These are phyloP conservation scores for Abrus pulchellus DNA, from an alignment of 306 rosid genomes.

Conservation along the genomic window DNA sequence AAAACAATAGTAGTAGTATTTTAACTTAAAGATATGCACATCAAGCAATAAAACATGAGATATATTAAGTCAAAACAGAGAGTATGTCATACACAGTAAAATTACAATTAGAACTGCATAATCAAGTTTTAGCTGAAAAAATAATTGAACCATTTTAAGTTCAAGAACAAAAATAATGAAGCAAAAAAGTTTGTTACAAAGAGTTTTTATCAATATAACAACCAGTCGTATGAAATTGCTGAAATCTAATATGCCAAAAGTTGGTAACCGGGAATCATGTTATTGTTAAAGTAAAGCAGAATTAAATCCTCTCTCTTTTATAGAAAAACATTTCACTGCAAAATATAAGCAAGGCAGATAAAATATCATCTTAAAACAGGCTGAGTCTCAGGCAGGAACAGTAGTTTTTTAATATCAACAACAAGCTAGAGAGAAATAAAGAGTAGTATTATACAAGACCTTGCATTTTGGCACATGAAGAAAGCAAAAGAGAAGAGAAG, in stretches of 20 bases:
- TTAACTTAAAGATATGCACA: slow-evolving; percentile 11
- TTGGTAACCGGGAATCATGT: background rate
- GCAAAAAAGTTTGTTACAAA: background rate
- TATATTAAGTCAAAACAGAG: background rate
- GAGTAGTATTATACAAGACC: background rate
- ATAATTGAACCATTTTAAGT: slow-evolving; percentile 1
- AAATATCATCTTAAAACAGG: background rate
- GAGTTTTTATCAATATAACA: background rate
- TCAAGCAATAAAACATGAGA: slow-evolving; percentile 26
- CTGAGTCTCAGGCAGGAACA: background rate
- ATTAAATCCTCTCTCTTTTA: background rate
- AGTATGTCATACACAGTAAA: background rate
- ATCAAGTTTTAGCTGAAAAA: slow-evolving; percentile 19
- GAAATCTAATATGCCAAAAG: background rate
- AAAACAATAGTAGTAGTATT: slow-evolving; percentile 15
- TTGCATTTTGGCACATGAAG: background rate
- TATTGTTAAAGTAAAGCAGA: background rate
- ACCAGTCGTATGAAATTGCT: background rate
- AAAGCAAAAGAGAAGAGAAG: background rate
- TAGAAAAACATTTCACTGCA: background rate
- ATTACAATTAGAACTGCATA: background rate
- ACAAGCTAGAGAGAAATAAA: background rate
- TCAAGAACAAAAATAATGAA: background rate
- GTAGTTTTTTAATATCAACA: background rate
- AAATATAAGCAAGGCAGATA: background rate